Conservation (phyloP, 805 yeast species). For the Kregervanrija pseudodelftensis region DNA sequence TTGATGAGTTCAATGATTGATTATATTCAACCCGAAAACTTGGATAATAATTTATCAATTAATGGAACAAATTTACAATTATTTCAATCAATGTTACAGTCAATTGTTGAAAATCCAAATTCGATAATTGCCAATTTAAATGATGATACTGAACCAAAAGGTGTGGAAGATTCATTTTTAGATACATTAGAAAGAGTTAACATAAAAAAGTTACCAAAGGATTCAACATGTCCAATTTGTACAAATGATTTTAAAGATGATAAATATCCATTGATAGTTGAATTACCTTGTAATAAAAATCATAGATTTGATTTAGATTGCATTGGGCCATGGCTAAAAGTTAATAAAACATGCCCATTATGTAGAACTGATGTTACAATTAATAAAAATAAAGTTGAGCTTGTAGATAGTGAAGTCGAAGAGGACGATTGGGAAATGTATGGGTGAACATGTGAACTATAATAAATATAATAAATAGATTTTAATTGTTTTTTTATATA, state of each 20-base stretch:
- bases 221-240: slow-evolving; percentile 80
- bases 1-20: slow-evolving; percentile 2
- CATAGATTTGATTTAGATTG: slow-evolving; percentile 88
- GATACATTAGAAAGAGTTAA: slow-evolving; percentile 70
- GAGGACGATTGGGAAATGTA: slow-evolving; percentile 78
- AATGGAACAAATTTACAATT: neutral
- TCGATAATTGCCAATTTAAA: slow-evolving; percentile 1
- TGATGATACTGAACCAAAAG: slow-evolving; percentile 22
- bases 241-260: slow-evolving; percentile 66
- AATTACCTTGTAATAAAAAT: slow-evolving; percentile 55
- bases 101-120: slow-evolving; percentile 9
- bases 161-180: slow-evolving; percentile 62
- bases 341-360: slow-evolving; percentile 74
- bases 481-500: neutral
- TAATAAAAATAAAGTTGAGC: slow-evolving; percentile 32
- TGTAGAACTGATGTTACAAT: slow-evolving; percentile 69
- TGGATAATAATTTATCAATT: neutral
- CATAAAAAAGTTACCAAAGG: slow-evolving; percentile 32
- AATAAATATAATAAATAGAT: neutral
- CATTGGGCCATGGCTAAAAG: slow-evolving; percentile 79
- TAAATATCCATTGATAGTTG: slow-evolving; percentile 71
- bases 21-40: slow-evolving; percentile 2
- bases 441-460: slow-evolving; percentile 35
- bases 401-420: slow-evolving; percentile 46
- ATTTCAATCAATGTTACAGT: slow-evolving; percentile 5